These are phyloP conservation scores for Pichiaceae sp. DNA, from an alignment of 1,139 yeast genomes.

Conservation along the genomic window DNA sequence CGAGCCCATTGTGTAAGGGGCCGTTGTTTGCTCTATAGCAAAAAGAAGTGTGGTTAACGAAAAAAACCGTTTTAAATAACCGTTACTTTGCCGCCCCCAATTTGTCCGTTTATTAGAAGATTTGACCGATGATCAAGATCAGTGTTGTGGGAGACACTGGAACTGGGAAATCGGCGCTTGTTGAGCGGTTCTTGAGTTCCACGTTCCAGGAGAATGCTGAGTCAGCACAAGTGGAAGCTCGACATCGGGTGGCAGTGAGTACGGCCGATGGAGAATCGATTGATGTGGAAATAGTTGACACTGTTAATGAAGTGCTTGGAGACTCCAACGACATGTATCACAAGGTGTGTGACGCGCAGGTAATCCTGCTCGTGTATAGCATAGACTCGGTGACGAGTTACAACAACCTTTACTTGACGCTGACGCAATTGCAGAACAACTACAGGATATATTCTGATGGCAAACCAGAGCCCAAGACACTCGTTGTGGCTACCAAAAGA, in stretches of 20 bases:
- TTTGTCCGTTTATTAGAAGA: neutral
- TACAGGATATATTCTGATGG: neutral
- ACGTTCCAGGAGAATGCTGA: conserved; percentile 39
- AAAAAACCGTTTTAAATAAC: neutral
- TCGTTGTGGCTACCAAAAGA: conserved; percentile 26
- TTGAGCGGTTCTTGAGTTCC: conserved; percentile 41
- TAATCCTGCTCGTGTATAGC: conserved; percentile 44
- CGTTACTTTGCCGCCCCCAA: neutral
- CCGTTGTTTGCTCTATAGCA: too few species aligned
- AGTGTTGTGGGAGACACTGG: conserved; percentile 53
- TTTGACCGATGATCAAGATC: conserved; percentile 26
- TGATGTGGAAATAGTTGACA: conserved; percentile 43
- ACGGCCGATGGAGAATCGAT: conserved; percentile 31
- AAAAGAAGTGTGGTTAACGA: neutral
- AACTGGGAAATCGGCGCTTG: conserved; percentile 49
- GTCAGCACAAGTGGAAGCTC: conserved; percentile 48
- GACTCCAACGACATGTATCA: conserved; percentile 33
- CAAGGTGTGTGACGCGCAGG: conserved; percentile 35
- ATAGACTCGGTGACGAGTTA: conserved; percentile 27
- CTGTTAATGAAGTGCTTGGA: conserved; percentile 41
- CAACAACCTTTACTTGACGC: conserved; percentile 14
- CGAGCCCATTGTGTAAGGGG: too few species aligned
- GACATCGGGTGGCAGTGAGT: conserved; percentile 26
- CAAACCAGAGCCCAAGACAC: conserved; percentile 14
- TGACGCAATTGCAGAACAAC: conserved; percentile 6